These are phyloP conservation scores for Fusarium euwallaceae DNA, from an alignment of 2,329 filamentous ascomycete species.

Conservation along the genomic window DNA sequence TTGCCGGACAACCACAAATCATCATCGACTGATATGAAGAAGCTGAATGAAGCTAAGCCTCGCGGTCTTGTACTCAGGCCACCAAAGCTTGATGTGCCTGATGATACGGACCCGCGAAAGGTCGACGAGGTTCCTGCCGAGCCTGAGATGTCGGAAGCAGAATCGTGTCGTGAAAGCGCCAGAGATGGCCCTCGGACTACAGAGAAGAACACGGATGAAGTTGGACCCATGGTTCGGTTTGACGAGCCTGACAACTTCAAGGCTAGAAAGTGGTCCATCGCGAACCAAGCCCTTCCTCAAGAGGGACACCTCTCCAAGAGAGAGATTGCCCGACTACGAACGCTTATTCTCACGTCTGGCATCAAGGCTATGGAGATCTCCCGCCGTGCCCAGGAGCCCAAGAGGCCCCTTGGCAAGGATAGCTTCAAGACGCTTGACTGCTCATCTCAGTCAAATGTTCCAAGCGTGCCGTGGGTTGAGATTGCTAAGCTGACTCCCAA, in stretches of 20 bases:
- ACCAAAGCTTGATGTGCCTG: constrained; percentile 62
- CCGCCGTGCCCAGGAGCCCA: constrained; percentile 69
- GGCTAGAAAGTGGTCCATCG: constrained; percentile 65
- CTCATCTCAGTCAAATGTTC: constrained; percentile 36
- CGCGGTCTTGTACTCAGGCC: constrained; percentile 64
- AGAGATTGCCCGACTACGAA: constrained; percentile 84
- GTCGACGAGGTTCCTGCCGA: constrained; percentile 41
- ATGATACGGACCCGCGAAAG: constrained; percentile 53
- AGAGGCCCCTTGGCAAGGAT: constrained; percentile 50
- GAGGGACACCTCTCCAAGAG: constrained; percentile 66
- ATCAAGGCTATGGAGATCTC: constrained; percentile 89
- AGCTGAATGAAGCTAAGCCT: constrained; percentile 52
- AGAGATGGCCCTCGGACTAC: constrained; percentile 49
- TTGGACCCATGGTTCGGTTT: constrained; percentile 46
- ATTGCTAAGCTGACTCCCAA: constrained; percentile 58
- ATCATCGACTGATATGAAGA: constrained; percentile 26
- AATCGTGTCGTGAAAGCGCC: constrained; percentile 50
- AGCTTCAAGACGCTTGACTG: constrained; percentile 39
- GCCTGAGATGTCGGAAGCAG: constrained; percentile 56
- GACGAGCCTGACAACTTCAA: constrained; percentile 43
- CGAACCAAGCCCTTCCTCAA: constrained; percentile 56
- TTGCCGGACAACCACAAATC: constrained; percentile 31
- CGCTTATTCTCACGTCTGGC: constrained; percentile 85
- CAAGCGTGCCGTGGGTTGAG: constrained; percentile 56
- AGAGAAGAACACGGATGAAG: constrained; percentile 54